Evolutionary conservation across 2,329 filamentous ascomycete genomes (phyloP).

Genomic region (Trichoderma sp.): DNA sequence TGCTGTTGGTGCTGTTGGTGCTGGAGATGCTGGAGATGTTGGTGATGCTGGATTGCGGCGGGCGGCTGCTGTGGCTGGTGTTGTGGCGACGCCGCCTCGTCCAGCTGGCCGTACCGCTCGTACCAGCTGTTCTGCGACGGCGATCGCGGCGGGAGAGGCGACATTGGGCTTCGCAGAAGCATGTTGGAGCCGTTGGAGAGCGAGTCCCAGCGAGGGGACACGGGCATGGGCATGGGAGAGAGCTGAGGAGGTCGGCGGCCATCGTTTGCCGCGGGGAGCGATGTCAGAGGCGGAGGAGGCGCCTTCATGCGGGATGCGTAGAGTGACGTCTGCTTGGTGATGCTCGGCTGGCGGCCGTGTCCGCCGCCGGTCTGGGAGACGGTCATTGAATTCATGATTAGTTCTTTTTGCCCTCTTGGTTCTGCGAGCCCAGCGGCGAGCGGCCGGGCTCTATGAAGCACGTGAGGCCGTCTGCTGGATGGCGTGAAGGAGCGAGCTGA

Average conservation of each 20-base stretch:
- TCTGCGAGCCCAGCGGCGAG: slow-evolving; percentile 23
- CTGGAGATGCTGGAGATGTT: background rate
- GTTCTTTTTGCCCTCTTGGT: background rate
- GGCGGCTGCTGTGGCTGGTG: slow-evolving; percentile 27
- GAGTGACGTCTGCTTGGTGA: slow-evolving; percentile 24
- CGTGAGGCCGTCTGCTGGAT: slow-evolving; percentile 2
- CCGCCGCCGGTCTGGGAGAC: slow-evolving; percentile 21
- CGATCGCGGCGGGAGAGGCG: slow-evolving; percentile 16
- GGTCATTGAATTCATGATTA: slow-evolving; percentile 25
- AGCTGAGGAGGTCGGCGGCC: slow-evolving; percentile 24
- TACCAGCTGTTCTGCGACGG: slow-evolving; percentile 20
- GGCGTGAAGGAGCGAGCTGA: background rate
- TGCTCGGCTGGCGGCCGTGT: slow-evolving; percentile 17
- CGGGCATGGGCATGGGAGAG: slow-evolving; percentile 35
- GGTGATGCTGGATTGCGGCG: slow-evolving; percentile 1
- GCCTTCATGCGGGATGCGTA: slow-evolving; percentile 26
- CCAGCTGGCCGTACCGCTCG: slow-evolving; percentile 17
- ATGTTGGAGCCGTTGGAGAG: slow-evolving; percentile 31
- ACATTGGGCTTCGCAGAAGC: slow-evolving; percentile 25
- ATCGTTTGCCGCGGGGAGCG: background rate
- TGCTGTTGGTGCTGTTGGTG: background rate
- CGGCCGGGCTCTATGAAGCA: slow-evolving; percentile 21
- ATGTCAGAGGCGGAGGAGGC: slow-evolving; percentile 19
- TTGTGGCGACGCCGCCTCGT: slow-evolving; percentile 21
- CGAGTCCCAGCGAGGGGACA: slow-evolving; percentile 47